Base-by-base conservation (phyloP, 75 land plant genomes). In the Selaginella moellendorffii region DNA sequence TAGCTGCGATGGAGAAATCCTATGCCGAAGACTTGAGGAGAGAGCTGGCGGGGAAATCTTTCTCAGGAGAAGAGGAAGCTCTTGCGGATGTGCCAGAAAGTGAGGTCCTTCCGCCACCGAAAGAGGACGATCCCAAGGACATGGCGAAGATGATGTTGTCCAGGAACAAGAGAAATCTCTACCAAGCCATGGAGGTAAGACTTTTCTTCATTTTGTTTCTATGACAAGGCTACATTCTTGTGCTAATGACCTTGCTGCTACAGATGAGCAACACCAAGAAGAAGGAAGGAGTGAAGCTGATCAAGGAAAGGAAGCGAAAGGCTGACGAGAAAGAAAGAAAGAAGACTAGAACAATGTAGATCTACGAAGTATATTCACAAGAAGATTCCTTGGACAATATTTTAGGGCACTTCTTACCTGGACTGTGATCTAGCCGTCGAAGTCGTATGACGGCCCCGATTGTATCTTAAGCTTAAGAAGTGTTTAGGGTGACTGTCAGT, bases 261-360 rank as follows among this genome's bases (percentile, higher is more conserved):
- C 78, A 88, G 91, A 86, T 84, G 42, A 76, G 91, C n/a, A 79
- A 80, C 30, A 61, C 76, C 17, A 64, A 79, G 69, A 86, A 86
- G 73, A 52, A 63, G 71, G 79, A 67, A 2, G 53, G 31, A 1
- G 66, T 82, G n/a, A 68, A 82, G 28, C 83, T 77, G 24, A 79
- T 86, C 59, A 79, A 84, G 70, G 76, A 86, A 63, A 72, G 91
- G 74, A 90, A 86, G 76, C 78, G 66, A 63, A 86, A 79, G 26
- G 67, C 80, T 28, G 70, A 82, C 28, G 69, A 68, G 29, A 25
- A 65, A 61, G 36, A 42, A 65, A 26, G 36, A 21, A 65, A 26
- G 30, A n/a, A n/a, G 30, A 2, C 31, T 2, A 62, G 30, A 62
- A 24, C 18, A 62, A n/a, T 17, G 64, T 62, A n/a, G n/a, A n/a